Base-by-base conservation (phyloP, 495 filamentous ascomycete genomes). In the Neurospora sp. region DNA sequence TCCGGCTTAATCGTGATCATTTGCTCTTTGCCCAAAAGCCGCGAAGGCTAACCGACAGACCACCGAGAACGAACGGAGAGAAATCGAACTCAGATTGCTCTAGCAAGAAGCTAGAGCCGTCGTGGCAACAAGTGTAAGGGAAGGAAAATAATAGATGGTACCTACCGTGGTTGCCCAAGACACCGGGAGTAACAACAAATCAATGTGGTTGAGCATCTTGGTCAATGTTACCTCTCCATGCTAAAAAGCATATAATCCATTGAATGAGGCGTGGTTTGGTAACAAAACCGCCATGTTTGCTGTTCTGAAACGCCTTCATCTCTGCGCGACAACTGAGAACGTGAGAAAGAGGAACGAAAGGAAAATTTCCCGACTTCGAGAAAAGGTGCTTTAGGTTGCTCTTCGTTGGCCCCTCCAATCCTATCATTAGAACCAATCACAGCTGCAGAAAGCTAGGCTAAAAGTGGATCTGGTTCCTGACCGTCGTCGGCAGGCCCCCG, bases 1-100 rank as follows among this genome's bases (percentile, higher is more conserved):
- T 95, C 93, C 93, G 93, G 93, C 93, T 97, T 96, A 97, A 93
- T 96, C 89, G 92, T 88, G 91, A 90, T 91, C 91, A 80, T 68
- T 83, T 84, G 77, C 69, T 86, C 78, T 86, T 77, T 82, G 84
- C 84, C 84, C 79, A n/a, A 70, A 71, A 69, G 68, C 44, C 37
- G 8, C 27, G 65, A 72, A 74, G 18, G 42, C 12, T 73, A 45
- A 35, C 74, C 76, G 78, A 82, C 80, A 79, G 78, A 78, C 70
- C 79, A 85, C 84, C 78, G 83, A 82, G 83, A 76, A 80, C 77
- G 82, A 80, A 85, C 77, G 77, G 39, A 70, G 74, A 72, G 38
- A 72, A 81, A 76, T 82, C 79, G 77, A 79, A 81, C 83, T 82
- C 83, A 81, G 83, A 35, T 86, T 82, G 81, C 84, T 80, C 80